Evolutionary conservation across 2,329 filamentous ascomycete species (phyloP), one percentile per base, ranked within the genome.

Genomic region (Colletotrichum camelliae): DNA sequence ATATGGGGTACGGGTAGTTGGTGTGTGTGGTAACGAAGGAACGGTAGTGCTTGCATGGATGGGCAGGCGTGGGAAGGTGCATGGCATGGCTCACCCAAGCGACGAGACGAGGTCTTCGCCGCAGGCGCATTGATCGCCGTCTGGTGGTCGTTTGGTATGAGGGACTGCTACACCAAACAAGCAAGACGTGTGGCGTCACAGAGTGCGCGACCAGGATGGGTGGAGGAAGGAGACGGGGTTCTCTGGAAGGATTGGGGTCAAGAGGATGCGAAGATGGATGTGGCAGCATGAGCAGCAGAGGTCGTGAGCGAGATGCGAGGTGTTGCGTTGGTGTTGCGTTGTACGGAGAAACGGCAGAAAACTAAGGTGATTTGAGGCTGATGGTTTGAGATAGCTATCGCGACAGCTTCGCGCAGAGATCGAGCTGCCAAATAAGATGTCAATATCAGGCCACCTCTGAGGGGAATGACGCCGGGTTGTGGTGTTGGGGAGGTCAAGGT

Each of bases 351-450:
- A 33, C 27, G 39, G 27, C 37, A 52, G 39, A 24, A 48, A 27
- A 35, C n/a, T 67, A 43, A 43, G 64, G 58, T 27, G 70, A 69
- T 27, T 39, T 24, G 39, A 33, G 16, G 48, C 18, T 73, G 57
- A 69, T 74, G 35, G 74, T 76, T 74, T 76, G 70, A 76, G 74
- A 76, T 76, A 73, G 74, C 58, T 76, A 52, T 68, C n/a, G 64
- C 64, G 21, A 58, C 18, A 76, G 65, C 43, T 66, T 76, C 21
- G 43, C 61, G 65, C n/a, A 69, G 65, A 76, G 74, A 76, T 76
- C 74, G 74, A 64, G 21, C 57, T 73, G 70, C 74, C 70, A 69
- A 74, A 74, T 61, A 76, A 76, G 64, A 73, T 64, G 74, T 35
- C 43, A 67, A 31, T 76, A 74, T 76, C 65, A 74, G 64, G 70